Base-by-base conservation (phyloP, 768 basidiomycete genomes). In the Gymnopilus dilepis region DNA sequence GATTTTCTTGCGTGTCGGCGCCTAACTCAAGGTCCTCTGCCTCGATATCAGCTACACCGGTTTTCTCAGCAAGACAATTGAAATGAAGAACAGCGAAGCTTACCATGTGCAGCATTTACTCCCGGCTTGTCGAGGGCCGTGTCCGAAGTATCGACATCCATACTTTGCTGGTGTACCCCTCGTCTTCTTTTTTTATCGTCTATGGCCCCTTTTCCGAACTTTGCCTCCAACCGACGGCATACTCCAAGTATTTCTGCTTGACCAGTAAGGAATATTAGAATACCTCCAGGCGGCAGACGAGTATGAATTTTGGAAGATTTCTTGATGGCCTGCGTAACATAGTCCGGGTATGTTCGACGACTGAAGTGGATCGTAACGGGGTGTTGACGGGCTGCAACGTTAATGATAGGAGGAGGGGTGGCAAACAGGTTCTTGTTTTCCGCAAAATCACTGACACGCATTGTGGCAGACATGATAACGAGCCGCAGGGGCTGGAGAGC, bases 381-480 rank as follows among this genome's bases (percentile, higher is more conserved):
- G 77, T 98, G 89, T 72, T 97, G 96, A 22, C 97, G 91, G 1
- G 92, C 92, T 28, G 90, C 81, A 58, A 99, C 90, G 65, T 86
- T 90, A 73, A 99, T 90, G 48, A 97, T 85, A 0, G 97, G 97
- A n/a, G 97, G 97, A 2, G 94, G 86, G 1, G 80, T 79, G 0
- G 87, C 63, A 75, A 99, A 99, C 1, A 99, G 80, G 0, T 86
- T 84, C 59, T 75, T 84, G 74, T 99, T 99, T 61, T 91, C 87
- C 1, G 91, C 86, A 67, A 99, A 99, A 75, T 99, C 97, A 63
- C 87, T 86, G 50, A 98, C 89, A 24, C 95, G 92, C 6, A 99
- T 85, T 0, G 97, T 99, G 3, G 97, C 97, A 13, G 97, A 99
- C 97, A 99, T 99, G 76, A 99, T 97, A 62, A 99, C 86, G 53